Evolutionary conservation across 83 land plant species (phyloP), one percentile per base, ranked within the genome.

Genomic region (Diphasiastrum complanatum): DNA sequence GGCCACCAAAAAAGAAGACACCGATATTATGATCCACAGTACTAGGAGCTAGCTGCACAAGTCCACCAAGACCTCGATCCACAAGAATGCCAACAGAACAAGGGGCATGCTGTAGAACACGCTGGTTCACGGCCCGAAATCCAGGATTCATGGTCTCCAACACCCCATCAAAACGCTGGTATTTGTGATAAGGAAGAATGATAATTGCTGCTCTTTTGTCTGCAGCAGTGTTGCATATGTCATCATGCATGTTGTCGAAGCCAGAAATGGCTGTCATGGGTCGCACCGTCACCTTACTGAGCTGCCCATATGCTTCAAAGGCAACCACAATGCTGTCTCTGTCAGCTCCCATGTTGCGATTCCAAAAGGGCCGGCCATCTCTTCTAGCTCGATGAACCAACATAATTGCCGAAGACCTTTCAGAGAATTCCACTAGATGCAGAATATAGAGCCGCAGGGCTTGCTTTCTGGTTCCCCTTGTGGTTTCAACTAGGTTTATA

Each of bases 71-170:
- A 0, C 92, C 92, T 4, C 92, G 71, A 64, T 90, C 88, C 11
- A 86, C 77, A 2, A 89, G 69, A 23, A 89, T 61, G n/a, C 76
- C 91, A 11, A 85, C 88, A 6, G 96, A 85, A 68, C 91, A 89
- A 0, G 91, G 96, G 0, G 96, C 74, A 18, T 81, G 60, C 67
- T 53, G 63, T 20, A 85, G 24, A 22, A 83, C 80, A 62, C 72
- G 63, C 45, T 67, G 77, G 53, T 85, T 85, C 29, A 89, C 85
- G 8, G 52, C 73, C 33, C 83, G 63, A 64, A 87, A 74, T 3
- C 79, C 85, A 2, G 69, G 59, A 11, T 73, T 66, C 28, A 64
- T 33, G 19, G 75, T 67, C 67, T 80, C 91, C 38, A 81, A 43
- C 5, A 27, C 20, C 16, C 75, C 74, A 58, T 67, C 77, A 19